A percentile compares a stretch with the other conserved stretches of the same genome.
These are phyloP conservation scores for Hibiscus trionum DNA, from an alignment of 345 rosid species.

Conservation along the genomic window DNA sequence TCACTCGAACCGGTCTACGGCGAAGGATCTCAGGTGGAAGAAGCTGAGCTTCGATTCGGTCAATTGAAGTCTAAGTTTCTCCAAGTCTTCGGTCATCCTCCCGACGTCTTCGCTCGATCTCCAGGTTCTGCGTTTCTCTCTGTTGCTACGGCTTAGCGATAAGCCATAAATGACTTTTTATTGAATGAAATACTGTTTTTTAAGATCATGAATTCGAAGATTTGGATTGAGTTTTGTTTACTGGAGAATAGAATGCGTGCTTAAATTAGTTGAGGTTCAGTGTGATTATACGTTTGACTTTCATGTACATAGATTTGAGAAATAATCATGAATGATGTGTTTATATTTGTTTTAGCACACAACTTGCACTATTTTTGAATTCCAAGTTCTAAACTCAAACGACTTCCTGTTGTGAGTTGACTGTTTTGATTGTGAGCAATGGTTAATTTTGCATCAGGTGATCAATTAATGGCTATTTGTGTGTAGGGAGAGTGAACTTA, in stretches of 20 bases:
- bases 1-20: slow-evolving; percentile 71
- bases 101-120: slow-evolving; percentile 75
- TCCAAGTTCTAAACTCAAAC: neutral
- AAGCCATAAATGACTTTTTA: neutral
- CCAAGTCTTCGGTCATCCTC: slow-evolving; percentile 52
- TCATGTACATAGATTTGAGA: neutral
- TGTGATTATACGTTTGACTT: neutral
- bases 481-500: slow-evolving; percentile 88
- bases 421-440: neutral
- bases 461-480: neutral
- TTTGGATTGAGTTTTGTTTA: neutral
- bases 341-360: neutral
- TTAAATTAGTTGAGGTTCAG: neutral
- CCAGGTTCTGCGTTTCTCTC: slow-evolving; percentile 42
- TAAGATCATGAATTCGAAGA: neutral
- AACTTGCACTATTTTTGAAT: neutral
- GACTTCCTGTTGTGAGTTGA: neutral
- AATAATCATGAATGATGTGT: neutral
- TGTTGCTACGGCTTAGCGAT: slow-evolving; percentile 5
- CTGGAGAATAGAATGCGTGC: neutral
- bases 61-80: slow-evolving; percentile 50
- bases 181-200: slow-evolving; percentile 2
- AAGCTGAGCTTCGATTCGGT: slow-evolving; percentile 71
- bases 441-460: neutral
- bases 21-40: slow-evolving; percentile 62